These are phyloP conservation scores for Nemania sp. DNA, from an alignment of 2,329 filamentous ascomycete species.

Conservation along the genomic window DNA sequence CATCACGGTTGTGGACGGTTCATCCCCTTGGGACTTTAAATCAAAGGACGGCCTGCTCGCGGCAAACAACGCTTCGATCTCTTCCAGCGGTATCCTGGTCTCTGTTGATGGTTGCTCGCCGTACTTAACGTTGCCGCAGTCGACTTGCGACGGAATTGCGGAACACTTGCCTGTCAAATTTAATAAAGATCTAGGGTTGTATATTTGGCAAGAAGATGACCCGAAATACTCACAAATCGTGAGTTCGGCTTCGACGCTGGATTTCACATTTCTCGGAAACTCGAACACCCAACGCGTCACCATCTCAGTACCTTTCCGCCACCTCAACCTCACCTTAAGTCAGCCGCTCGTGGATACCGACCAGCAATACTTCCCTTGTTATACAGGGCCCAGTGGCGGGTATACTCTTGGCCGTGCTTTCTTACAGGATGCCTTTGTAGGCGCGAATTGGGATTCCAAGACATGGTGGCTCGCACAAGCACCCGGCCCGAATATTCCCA, in stretches of 20 bases:
- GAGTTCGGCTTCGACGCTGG: slow-evolving; percentile 46
- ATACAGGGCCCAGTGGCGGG: slow-evolving; percentile 30
- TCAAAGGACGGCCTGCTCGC: slow-evolving; percentile 39
- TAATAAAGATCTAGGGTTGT: slow-evolving; percentile 44
- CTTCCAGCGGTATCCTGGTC: slow-evolving; percentile 36
- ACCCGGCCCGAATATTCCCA: slow-evolving; percentile 44
- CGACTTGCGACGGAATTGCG: slow-evolving; percentile 48
- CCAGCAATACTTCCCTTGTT: slow-evolving; percentile 50
- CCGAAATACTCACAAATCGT: slow-evolving; percentile 45
- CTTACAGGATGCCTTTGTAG: slow-evolving; percentile 53
- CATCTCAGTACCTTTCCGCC: slow-evolving; percentile 49
- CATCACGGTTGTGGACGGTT: slow-evolving; percentile 47
- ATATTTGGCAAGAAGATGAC: slow-evolving; percentile 47
- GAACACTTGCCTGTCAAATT: slow-evolving; percentile 45
- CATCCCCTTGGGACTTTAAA: slow-evolving; percentile 45
- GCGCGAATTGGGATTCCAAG: slow-evolving; percentile 45
- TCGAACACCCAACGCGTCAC: slow-evolving; percentile 42
- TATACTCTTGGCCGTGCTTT: slow-evolving; percentile 51
- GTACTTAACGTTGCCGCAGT: slow-evolving; percentile 47
- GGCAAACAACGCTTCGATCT: slow-evolving; percentile 37
- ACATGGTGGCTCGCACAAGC: slow-evolving; percentile 48
- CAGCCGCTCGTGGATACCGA: slow-evolving; percentile 41
- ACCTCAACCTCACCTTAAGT: slow-evolving; percentile 48
- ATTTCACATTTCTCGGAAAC: slow-evolving; percentile 46
- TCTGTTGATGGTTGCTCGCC: slow-evolving; percentile 45